Percentiles rank a stretch among this genome's conserved stretches.
phyloP scores from a whole-genome alignment of 75 land plant genomes.

The Cunninghamia lanceolata region DNA sequence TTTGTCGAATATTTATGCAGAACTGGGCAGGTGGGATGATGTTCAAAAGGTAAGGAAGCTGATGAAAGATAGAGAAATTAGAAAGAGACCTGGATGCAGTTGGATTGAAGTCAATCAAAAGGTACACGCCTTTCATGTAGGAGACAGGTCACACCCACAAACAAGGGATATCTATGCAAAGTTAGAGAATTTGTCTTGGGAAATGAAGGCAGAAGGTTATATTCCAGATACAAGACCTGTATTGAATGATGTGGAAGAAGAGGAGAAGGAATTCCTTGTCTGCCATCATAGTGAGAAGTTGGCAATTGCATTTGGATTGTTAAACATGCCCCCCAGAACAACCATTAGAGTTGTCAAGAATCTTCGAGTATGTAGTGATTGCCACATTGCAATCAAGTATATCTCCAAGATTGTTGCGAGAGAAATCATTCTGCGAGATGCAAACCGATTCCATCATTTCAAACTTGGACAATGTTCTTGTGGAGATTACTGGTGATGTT shows the following conservation, averaged over 20 bases:
- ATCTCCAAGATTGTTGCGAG: constrained; percentile 13
- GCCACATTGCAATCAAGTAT: constrained; percentile 17
- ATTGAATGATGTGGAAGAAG: constrained; percentile 21
- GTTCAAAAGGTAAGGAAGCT: constrained; percentile 18
- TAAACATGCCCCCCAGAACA: constrained; percentile 8
- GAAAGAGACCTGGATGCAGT: constrained; percentile 26
- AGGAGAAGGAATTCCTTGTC: constrained; percentile 20
- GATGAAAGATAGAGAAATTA: constrained; percentile 17
- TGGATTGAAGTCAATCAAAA: constrained; percentile 25
- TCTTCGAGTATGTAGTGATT: constrained; percentile 16
- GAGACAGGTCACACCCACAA: constrained; percentile 23
- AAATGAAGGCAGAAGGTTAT: constrained; percentile 21
- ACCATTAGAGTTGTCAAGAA: constrained; percentile 22
- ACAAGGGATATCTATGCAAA: constrained; percentile 18
- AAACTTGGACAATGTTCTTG: constrained; percentile 12
- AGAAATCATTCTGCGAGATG: constrained; percentile 13
- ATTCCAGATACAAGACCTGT: constrained; percentile 11
- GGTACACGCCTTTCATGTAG: constrained; percentile 29
- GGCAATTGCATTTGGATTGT: constrained; percentile 32
- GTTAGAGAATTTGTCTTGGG: constrained; percentile 15
- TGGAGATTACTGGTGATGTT: constrained; percentile 7
- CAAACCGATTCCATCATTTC: constrained; percentile 13
- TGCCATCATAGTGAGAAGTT: constrained; percentile 31
- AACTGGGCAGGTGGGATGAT: constrained; percentile 20
- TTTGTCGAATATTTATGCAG: constrained; percentile 31